Conservation (phyloP, 441 rosid genomes). For the Daphne laureola region DNA sequence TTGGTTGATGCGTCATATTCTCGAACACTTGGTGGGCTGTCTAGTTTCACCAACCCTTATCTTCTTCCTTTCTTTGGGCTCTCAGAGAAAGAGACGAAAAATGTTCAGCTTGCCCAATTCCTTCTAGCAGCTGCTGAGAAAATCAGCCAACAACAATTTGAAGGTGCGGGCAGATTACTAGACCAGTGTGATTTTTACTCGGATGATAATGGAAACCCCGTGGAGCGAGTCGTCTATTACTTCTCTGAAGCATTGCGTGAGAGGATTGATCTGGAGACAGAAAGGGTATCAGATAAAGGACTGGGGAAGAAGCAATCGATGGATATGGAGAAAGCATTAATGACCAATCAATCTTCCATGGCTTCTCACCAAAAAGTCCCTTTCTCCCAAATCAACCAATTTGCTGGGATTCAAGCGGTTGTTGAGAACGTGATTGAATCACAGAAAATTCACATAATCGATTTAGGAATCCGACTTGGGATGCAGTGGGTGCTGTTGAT, state of each 20-base stretch:
- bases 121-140: slow-evolving; percentile 45
- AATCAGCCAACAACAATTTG: slow-evolving; percentile 28
- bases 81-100: slow-evolving; percentile 25
- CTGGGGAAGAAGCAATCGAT: background rate
- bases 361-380: slow-evolving; percentile 31
- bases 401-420: slow-evolving; percentile 42
- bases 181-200: slow-evolving; percentile 25
- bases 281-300: too few relatives aligned
- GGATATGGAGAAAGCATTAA: slow-evolving; percentile 17
- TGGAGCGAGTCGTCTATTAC: slow-evolving; percentile 39
- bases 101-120: slow-evolving; percentile 32
- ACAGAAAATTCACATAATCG: slow-evolving; percentile 38
- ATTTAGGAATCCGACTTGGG: slow-evolving; percentile 32
- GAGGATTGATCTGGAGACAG: slow-evolving; percentile 38
- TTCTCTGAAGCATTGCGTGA: slow-evolving; percentile 38
- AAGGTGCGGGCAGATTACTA: slow-evolving; percentile 35
- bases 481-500: slow-evolving; percentile 41
- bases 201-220: slow-evolving; percentile 31
- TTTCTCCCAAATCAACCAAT: slow-evolving; percentile 25
- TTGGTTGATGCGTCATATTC: slow-evolving; percentile 25
- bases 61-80: slow-evolving; percentile 20
- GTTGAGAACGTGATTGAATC: slow-evolving; percentile 33
- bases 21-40: slow-evolving; percentile 6
- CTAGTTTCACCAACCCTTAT: slow-evolving; percentile 19
- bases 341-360: slow-evolving; percentile 12